Evolutionary conservation across 495 filamentous ascomycete genomes (phyloP).

Genomic region (Aspergillus cavernicola): DNA sequence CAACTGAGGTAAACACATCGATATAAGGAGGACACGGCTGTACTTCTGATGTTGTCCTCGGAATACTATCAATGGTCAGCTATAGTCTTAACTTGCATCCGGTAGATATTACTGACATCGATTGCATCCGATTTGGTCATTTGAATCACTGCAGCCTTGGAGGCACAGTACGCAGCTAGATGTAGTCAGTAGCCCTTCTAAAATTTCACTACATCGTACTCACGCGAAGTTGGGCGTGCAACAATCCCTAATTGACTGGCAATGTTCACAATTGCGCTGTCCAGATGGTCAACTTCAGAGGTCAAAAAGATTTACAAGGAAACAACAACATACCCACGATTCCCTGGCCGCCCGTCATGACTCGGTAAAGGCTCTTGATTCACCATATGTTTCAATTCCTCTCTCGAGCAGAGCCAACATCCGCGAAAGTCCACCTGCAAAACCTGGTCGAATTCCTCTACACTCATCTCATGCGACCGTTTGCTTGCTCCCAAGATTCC

Average conservation of each 20-base stretch:
- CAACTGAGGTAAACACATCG: too few species aligned
- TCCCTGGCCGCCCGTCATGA: constrained; percentile 1
- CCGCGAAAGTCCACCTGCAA: neutral
- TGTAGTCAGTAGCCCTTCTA: too few species aligned
- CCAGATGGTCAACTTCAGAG: too few species aligned
- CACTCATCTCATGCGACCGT: neutral
- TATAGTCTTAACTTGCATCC: neutral
- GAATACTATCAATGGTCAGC: neutral
- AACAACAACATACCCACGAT: neutral
- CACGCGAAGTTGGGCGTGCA: neutral
- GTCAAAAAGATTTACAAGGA: too few species aligned
- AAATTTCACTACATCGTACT: too few species aligned
- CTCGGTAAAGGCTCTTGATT: neutral
- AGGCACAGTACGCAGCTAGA: neutral
- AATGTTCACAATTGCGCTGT: neutral
- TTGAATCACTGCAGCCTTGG: neutral
- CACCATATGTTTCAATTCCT: neutral
- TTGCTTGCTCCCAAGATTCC: neutral
- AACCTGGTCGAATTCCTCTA: neutral
- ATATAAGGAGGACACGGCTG: too few species aligned
- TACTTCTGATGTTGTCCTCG: neutral
- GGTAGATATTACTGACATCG: neutral
- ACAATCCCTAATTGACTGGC: neutral
- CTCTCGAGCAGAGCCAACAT: neutral
- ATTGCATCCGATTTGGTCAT: neutral